Conservation (phyloP, 805 yeast species). For the Wickerhamomyces rabaulensis region DNA sequence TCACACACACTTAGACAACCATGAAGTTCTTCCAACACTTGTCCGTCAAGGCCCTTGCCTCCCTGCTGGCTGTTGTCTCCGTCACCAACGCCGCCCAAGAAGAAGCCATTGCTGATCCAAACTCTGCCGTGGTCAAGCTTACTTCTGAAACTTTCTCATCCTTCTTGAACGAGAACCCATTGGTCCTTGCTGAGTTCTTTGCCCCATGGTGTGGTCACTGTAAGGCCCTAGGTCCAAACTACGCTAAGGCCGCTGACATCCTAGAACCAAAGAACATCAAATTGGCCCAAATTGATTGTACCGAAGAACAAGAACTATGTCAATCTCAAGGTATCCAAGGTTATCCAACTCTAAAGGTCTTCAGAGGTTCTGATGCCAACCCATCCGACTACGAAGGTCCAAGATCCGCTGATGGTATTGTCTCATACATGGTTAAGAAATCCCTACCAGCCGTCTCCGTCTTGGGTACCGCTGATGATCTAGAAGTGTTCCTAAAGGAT, state of each 20-base stretch:
- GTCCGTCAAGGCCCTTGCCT: constrained; percentile 32
- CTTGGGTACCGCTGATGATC: constrained; percentile 40
- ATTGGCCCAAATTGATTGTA: constrained; percentile 83
- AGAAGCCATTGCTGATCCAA: constrained; percentile 70
- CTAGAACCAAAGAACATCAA: constrained; percentile 58
- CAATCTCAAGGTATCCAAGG: constrained; percentile 65
- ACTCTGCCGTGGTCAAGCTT: constrained; percentile 83
- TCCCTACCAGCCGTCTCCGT: constrained; percentile 69
- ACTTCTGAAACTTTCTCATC: constrained; percentile 58
- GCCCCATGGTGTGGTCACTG: constrained; percentile 99
- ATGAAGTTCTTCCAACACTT: constrained; percentile 35
- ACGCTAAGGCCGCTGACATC: constrained; percentile 61
- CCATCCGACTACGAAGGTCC: constrained; percentile 76
- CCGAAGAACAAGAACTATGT: constrained; percentile 70
- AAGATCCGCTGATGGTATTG: constrained; percentile 76
- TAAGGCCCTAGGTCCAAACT: constrained; percentile 81
- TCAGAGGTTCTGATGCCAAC: constrained; percentile 41
- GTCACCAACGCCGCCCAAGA: constrained; percentile 33
- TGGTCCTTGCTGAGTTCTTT: constrained; percentile 82
- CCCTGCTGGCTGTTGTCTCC: constrained; percentile 34
- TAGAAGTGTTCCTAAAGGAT: constrained; percentile 44
- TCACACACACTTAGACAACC: too few relatives aligned
- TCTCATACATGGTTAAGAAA: constrained; percentile 73
- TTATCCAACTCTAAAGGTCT: constrained; percentile 78
- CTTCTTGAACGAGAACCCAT: constrained; percentile 65